These are phyloP conservation scores for Rhizopogon vulgaris DNA, from an alignment of 768 basidiomycete genomes.

Conservation along the genomic window DNA sequence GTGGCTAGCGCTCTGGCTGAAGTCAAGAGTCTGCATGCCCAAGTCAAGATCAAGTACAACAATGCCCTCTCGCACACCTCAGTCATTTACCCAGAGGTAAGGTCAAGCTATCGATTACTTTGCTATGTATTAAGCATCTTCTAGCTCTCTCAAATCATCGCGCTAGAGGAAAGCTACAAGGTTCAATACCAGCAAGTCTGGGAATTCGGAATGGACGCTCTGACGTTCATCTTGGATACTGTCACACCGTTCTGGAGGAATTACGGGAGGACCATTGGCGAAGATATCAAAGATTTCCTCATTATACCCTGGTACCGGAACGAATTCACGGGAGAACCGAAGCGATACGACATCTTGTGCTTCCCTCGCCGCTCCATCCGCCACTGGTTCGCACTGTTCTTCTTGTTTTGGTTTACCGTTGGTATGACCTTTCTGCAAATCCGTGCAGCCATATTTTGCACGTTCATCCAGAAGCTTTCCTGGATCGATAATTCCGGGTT, in stretches of 20 bases:
- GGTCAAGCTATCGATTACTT: conserved; percentile 6
- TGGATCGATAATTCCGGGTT: conserved; percentile 57
- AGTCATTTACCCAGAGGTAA: conserved; percentile 73
- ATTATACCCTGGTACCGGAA: conserved; percentile 80
- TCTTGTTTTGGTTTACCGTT: conserved; percentile 46
- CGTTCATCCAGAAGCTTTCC: conserved; percentile 45
- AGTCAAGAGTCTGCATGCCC: conserved; percentile 49
- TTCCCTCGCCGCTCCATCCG: conserved; percentile 59
- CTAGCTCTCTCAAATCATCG: conserved; percentile 65
- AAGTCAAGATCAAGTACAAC: conserved; percentile 63
- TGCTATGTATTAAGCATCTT: background rate
- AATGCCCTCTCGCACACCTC: conserved; percentile 60
- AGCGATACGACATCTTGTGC: conserved; percentile 52
- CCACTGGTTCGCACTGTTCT: conserved; percentile 60
- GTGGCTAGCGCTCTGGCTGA: conserved; percentile 42
- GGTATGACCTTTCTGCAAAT: conserved; percentile 47
- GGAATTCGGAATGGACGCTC: conserved; percentile 74
- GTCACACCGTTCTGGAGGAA: conserved; percentile 78
- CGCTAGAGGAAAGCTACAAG: conserved; percentile 70
- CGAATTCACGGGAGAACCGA: conserved; percentile 75
- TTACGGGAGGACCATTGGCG: conserved; percentile 76
- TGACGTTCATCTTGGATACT: conserved; percentile 70
- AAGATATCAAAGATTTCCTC: conserved; percentile 74
- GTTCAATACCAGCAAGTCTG: conserved; percentile 78
- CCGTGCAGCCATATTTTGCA: conserved; percentile 52